phyloP scores from a whole-genome alignment of 2,329 filamentous ascomycete species.

The Cyphellophora europaea region DNA sequence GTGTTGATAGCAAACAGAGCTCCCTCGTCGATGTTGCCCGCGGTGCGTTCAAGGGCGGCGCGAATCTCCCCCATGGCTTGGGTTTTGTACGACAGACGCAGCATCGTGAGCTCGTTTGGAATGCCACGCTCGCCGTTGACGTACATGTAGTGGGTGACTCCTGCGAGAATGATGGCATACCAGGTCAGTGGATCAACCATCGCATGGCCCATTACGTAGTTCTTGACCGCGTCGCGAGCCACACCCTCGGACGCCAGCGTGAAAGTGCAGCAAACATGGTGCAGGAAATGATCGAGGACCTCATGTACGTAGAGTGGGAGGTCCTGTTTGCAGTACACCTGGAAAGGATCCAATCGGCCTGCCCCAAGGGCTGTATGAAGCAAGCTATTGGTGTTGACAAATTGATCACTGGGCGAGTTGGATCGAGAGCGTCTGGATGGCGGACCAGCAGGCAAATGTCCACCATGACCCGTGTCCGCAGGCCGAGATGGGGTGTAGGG shows the following conservation, averaged over 20 bases:
- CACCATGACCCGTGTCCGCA: too few species aligned
- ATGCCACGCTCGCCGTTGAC: slow-evolving; percentile 1
- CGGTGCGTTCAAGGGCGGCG: slow-evolving; percentile 3
- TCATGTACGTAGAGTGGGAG: slow-evolving; percentile 5
- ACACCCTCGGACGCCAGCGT: neutral
- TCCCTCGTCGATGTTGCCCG: slow-evolving; percentile 5
- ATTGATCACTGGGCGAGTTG: too few species aligned
- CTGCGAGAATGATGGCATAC: slow-evolving; percentile 8
- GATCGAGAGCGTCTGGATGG: too few species aligned
- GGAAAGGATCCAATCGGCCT: slow-evolving; percentile 7
- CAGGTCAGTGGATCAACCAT: slow-evolving; percentile 4
- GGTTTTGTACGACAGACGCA: slow-evolving; percentile 6
- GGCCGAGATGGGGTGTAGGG: too few species aligned
- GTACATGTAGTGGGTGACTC: slow-evolving; percentile 7
- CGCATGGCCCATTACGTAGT: slow-evolving; percentile 6
- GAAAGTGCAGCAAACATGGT: neutral
- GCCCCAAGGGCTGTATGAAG: slow-evolving; percentile 2
- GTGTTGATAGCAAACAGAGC: slow-evolving; percentile 8
- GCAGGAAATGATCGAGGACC: slow-evolving; percentile 7
- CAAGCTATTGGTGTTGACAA: too few species aligned
- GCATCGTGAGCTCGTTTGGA: neutral
- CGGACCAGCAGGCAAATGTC: too few species aligned
- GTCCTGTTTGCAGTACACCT: slow-evolving; percentile 4
- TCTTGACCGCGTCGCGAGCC: slow-evolving; percentile 4
- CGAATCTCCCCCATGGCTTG: slow-evolving; percentile 7